Base-by-base conservation (phyloP, 2,329 filamentous ascomycete species). In the Mycosphaerelloides madeirae region DNA sequence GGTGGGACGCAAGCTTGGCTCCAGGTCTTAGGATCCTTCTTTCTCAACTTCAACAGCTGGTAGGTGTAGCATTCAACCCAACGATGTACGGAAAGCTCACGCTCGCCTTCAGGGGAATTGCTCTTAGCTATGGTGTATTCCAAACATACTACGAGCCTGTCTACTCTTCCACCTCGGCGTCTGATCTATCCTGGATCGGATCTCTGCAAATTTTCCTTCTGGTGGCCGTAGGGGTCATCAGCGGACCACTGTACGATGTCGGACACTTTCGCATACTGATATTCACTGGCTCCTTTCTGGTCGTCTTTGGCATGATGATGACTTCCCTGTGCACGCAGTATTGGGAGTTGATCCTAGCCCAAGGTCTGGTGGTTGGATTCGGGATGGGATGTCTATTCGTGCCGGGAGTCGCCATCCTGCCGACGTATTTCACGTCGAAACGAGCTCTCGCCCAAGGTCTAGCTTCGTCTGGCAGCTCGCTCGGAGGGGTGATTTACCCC, bases 61-160 rank as follows among this genome's bases (percentile, higher is more conserved):
- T 38, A 38, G n/a, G n/a, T n/a, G n/a, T n/a, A n/a, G n/a, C n/a
- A n/a, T n/a, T n/a, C 25, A 13, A n/a, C n/a, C n/a, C n/a, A n/a
- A n/a, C n/a, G n/a, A n/a, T n/a, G n/a, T n/a, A n/a, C n/a, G n/a
- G n/a, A n/a, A n/a, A n/a, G n/a, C n/a, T n/a, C n/a, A n/a, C n/a
- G n/a, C n/a, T n/a, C n/a, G n/a, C n/a, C n/a, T n/a, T n/a, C n/a
- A 43, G 43, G 43, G 48, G 48, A 16, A 44, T 43, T 16, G 42
- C 45, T 11, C 44, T 38, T 5, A 37, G 44, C 12, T 51, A 71
- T 16, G 68, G 68, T 34, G 63, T 72, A 8, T 73, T 72, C 45
- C 67, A 74, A 43, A 62, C 61, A 20, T 74, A 73, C 56, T 75
- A 74, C 47, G 35, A 41, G 22, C n/a, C n/a, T n/a, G n/a, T n/a